Evolutionary conservation across 306 rosid species (phyloP), one percentile per base, ranked within the genome.

Genomic region (Cyamopsis tetragonoloba): DNA sequence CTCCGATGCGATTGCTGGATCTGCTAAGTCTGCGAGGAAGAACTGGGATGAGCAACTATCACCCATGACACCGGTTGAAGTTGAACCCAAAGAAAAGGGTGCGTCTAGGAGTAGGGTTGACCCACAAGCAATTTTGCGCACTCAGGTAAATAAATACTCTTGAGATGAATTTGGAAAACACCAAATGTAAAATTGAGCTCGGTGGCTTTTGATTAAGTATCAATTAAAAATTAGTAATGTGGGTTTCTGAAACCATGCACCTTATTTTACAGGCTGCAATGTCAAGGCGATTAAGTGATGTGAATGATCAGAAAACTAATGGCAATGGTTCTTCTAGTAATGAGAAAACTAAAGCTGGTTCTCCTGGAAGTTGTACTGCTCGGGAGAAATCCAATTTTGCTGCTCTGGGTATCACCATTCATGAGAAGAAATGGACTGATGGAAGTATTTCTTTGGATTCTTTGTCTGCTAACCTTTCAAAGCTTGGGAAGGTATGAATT

Each of bases 391-490:
- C 78, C 17, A 77, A 77, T 70, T 53, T 73, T 34, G 79, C 83
- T 17, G 82, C 79, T 74, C 65, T 76, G 9, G 91, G 96, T 13
- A 70, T 89, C 70, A 85, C 92, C 13, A 51, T 90, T 80, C 91
- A 93, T 72, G 95, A 86, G 31, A 88, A 72, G 91, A 93, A 90
- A 77, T 89, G 99, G 97, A 93, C 88, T 0, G 95, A 93, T 73
- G 99, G 96, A 8, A 90, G 92, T 57, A 79, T 88, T 79, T 27
- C 91, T 18, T 68, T 86, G 1, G 96, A 88, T 79, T 72, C 89
- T 0, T 73, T 87, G 37, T 85, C 99, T 14, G 28, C 75, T 0
- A 78, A 86, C 44, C 92, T 93, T 58, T 86, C 88, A 26, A 81
- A 62, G 48, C 97, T 93, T 17, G 97, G 87, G 37, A 88, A 83